phyloP scores from a whole-genome alignment of 2,329 filamentous ascomycete species.

The Fusarium pseudograminearum region DNA sequence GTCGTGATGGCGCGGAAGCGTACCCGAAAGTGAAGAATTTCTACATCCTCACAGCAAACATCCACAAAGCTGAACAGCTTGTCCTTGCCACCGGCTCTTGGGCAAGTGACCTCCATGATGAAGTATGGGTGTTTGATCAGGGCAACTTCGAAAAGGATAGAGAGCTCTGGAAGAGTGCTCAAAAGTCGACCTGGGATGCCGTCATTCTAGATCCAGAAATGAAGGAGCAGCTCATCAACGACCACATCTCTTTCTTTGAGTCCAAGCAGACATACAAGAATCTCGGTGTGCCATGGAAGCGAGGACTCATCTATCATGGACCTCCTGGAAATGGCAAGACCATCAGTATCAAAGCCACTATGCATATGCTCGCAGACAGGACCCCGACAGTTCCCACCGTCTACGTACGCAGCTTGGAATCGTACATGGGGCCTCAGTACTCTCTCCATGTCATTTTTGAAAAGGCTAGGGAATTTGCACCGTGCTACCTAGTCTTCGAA shows the following conservation, averaged over 20 bases:
- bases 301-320: constrained; percentile 76
- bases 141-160: neutral
- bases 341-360: constrained; percentile 77
- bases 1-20: neutral
- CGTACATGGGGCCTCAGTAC: constrained; percentile 67
- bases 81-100: constrained; percentile 3
- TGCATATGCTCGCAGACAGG: constrained; percentile 70
- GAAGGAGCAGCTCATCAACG: constrained; percentile 2
- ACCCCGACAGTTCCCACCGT: constrained; percentile 41
- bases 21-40: neutral
- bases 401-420: constrained; percentile 27
- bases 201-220: neutral
- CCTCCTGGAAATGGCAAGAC: constrained; percentile 76
- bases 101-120: constrained; percentile 5
- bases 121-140: constrained; percentile 8
- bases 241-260: constrained; percentile 7
- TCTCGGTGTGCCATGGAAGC: constrained; percentile 73
- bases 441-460: constrained; percentile 66
- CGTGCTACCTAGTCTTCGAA: constrained; percentile 78
- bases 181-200: constrained; percentile 3
- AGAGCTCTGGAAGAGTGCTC: neutral
- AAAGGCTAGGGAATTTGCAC: constrained; percentile 71
- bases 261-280: neutral
- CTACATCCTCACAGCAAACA: neutral
- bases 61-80: constrained; percentile 9